Evolutionary conservation across 305 asterid genomes (phyloP), one percentile per base, ranked within the genome.

Genomic region (Striga hermonthica): DNA sequence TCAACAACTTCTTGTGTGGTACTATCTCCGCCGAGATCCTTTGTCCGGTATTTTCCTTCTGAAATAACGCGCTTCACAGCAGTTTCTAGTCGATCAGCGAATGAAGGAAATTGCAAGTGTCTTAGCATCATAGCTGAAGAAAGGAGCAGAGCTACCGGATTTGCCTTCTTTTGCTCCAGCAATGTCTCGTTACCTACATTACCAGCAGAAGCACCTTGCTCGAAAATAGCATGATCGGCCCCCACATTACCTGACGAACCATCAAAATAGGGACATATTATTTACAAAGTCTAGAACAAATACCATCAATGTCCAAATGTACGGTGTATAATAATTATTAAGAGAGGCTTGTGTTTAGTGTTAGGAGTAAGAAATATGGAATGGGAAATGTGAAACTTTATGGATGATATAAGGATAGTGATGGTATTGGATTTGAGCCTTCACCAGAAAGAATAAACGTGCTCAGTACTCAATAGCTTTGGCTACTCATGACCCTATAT

Each of bases 191-290:
- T 94, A 68, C 97, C 96, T 6, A 94, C 99, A 67, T 94, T 94
- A 65, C 97, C 99, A 9, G 99, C 97, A 22, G 99, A 94, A 44
- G 99, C 99, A 58, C 99, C 99, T 90, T 94, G 97, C 88, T 94
- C 97, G 50, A 94, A 94, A 7, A 94, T 68, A 15, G 99, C 99
- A 76, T 88, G 95, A 78, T 90, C 99, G 10, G 99, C 88, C 64
- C 97, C 99, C 49, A 90, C 95, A 67, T 88, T 94, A 10, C 99
- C 99, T 94, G 84, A 22, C 36, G 74, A 64, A 4, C 36, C 76
- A 79, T 37, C 57, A 65, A 48, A 60, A 15, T 34, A 4, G 47
- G 10, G 9, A 41, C 3, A 4, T 41, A 6, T 41, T 41, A 41
- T 41, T 41, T 7, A 6, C 9, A 1, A 28, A 45, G 9, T 22